A percentile compares a stretch with the other conserved stretches of the same genome.
These are phyloP conservation scores for Spathaspora boniae DNA, from an alignment of 805 yeast genomes.

Conservation along the genomic window DNA sequence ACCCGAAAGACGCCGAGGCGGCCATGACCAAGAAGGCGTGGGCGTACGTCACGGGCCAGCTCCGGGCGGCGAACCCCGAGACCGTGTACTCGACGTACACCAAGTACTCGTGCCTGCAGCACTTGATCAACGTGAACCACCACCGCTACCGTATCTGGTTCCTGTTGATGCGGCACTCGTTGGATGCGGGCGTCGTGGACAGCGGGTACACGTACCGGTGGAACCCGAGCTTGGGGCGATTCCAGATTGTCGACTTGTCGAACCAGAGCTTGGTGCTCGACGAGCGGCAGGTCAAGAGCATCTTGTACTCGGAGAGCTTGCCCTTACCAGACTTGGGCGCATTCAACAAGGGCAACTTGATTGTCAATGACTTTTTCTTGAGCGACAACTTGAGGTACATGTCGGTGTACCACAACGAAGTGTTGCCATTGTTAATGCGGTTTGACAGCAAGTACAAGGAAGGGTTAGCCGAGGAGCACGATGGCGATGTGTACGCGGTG, in stretches of 20 bases:
- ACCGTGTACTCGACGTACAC: slow-evolving; percentile 40
- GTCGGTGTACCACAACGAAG: slow-evolving; percentile 37
- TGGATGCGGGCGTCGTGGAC: slow-evolving; percentile 13
- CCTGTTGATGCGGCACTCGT: slow-evolving; percentile 28
- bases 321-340: slow-evolving; percentile 26
- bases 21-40: slow-evolving; percentile 36
- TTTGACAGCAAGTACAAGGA: slow-evolving; percentile 26
- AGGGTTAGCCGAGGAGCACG: too few species aligned
- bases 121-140: slow-evolving; percentile 33
- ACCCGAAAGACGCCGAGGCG: slow-evolving; percentile 25
- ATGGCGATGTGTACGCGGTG: slow-evolving; percentile 25
- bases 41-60: slow-evolving; percentile 34
- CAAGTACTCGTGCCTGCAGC: slow-evolving; percentile 38
- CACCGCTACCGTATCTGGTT: slow-evolving; percentile 35
- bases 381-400: slow-evolving; percentile 31
- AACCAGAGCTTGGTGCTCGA: slow-evolving; percentile 24
- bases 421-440: slow-evolving; percentile 27
- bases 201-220: slow-evolving; percentile 29
- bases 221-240: slow-evolving; percentile 33
- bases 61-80: slow-evolving; percentile 35
- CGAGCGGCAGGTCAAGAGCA: slow-evolving; percentile 27
- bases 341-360: slow-evolving; percentile 30
- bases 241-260: slow-evolving; percentile 28
- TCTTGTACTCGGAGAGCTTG: slow-evolving; percentile 28
- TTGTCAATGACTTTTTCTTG: slow-evolving; percentile 35